Evolutionary conservation across 768 basidiomycete genomes (phyloP), one percentile per base, ranked within the genome.

Genomic region (Rhizopogon roseolus): DNA sequence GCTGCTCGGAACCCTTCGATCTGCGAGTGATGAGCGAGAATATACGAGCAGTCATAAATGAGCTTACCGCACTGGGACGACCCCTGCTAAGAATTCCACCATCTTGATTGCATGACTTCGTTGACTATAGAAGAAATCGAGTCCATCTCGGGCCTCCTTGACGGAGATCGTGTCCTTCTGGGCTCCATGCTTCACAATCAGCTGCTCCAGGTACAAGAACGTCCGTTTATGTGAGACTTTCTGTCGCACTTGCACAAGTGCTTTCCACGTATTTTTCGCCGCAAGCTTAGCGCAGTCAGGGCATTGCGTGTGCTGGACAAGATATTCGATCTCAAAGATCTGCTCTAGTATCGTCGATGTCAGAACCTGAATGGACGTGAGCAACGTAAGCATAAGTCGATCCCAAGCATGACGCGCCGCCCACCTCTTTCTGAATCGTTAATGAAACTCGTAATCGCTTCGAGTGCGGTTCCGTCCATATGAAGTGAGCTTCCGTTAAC

Each of bases 381-480:
- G 19, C 49, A 25, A 29, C 8, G 38, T 34, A 52, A 11, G 5
- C 8, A 40, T 29, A 52, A 11, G 5, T 0, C 5, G 34, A 16
- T 34, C 13, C 32, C 13, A 2, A 17, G 34, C 13, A 19, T 8
- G 14, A 14, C 8, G 3, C 9, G 9, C 14, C 13, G 66, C 83
- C 25, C 43, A 93, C 93, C 80, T 98, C 97, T 76, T 99, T 99
- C 74, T 99, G 97, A 57, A 99, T 94, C 0, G 96, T 97, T 62
- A 99, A 73, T 50, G 96, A 96, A 52, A 99, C 85, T 44, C 93
- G 82, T 57, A 98, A 69, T 37, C 97, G 81, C 65, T 95, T 94
- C 38, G 91, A 94, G 72, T 99, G 96, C 3, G 97, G 97, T 66
- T 99, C 97, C 19, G 97, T 99, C 97, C 97, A 99, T 64, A 98